Conservation (phyloP, 2,329 filamentous ascomycete genomes). For the Emericellopsis atlantica region DNA sequence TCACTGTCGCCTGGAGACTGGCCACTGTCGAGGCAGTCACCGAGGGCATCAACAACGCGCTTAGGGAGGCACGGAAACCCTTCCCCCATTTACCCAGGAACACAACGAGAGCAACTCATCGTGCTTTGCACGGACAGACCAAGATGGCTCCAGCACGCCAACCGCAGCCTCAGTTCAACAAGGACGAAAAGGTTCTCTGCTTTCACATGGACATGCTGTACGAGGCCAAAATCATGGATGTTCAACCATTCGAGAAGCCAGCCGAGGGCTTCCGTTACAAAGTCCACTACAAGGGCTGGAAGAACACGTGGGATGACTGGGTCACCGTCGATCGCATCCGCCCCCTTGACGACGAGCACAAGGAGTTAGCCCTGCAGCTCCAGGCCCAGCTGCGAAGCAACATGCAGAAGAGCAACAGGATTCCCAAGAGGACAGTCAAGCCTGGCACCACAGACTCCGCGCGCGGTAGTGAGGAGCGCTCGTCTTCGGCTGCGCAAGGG, state of each 20-base stretch:
- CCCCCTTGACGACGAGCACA: slow-evolving; percentile 91
- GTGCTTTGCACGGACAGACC: background rate
- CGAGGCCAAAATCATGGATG: slow-evolving; percentile 88
- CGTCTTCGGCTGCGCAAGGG: slow-evolving; percentile 45
- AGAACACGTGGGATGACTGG: slow-evolving; percentile 99
- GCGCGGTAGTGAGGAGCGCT: slow-evolving; percentile 68
- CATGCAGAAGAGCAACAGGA: slow-evolving; percentile 39
- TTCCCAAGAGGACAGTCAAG: slow-evolving; percentile 31
- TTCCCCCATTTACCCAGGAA: too few species aligned
- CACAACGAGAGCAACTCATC: too few species aligned
- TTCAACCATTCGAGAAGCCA: slow-evolving; percentile 55
- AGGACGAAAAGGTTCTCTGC: slow-evolving; percentile 91
- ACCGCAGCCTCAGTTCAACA: slow-evolving; percentile 39
- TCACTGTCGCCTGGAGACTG: too few species aligned
- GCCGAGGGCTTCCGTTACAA: slow-evolving; percentile 69
- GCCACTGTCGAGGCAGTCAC: too few species aligned
- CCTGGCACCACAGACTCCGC: slow-evolving; percentile 31
- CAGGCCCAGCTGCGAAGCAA: slow-evolving; percentile 54
- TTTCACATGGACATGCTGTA: slow-evolving; percentile 97
- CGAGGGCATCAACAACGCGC: too few species aligned
- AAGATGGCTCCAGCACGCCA: slow-evolving; percentile 29
- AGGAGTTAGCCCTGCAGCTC: slow-evolving; percentile 68
- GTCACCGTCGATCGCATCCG: slow-evolving; percentile 85
- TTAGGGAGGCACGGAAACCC: too few species aligned
- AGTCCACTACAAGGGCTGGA: slow-evolving; percentile 99